Base-by-base conservation (phyloP, 2,329 filamentous ascomycete species). In the Colletotrichum trifolii region DNA sequence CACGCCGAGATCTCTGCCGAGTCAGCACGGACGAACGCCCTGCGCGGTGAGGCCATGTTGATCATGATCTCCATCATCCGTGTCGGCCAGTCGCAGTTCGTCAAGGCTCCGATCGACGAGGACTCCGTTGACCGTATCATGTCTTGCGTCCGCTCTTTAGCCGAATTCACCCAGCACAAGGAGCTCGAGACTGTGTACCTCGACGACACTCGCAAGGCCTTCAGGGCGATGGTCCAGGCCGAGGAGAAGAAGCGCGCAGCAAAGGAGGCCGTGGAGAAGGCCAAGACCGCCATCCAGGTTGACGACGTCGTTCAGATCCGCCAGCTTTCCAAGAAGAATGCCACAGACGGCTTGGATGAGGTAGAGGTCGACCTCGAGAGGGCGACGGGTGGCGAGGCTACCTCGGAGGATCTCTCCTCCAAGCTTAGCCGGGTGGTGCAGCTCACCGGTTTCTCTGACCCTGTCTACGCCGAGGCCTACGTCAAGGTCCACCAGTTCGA, bases 31-130 rank as follows among this genome's bases (percentile, higher is more conserved):
- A 98, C 95, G 36, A 99, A 99, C 72, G 94, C 95, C 36, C 86
- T 99, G 34, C 91, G 93, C 54, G 96, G 96, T 4, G 96, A 99
- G 79, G 96, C 96, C 48, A 99, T 99, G 96, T 86, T 99, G 57
- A 98, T 99, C 76, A 97, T 98, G 94, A 97, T 99, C 72, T 98
- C 96, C 6, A 96, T 99, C 71, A 93, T 99, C 70, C 94, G 96
- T 54, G 96, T 97, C 66, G 96, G 96, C 45, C 96, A 99, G 79
- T 98, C 95, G n/a, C 93, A 97, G 69, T 99, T 99, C 71, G 96
- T 97, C 74, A 98, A 98, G 82, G 91, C 93, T 1, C 92, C 94
- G 2, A 98, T 99, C 69, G 96, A 99, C 68, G 96, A 99, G 77
- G 96, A 99, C 76, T 97, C 96, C 0, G 88, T 98, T n/a, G 96